Conservation (phyloP, 1,139 yeast genomes). For the Protomyces inundatus region DNA sequence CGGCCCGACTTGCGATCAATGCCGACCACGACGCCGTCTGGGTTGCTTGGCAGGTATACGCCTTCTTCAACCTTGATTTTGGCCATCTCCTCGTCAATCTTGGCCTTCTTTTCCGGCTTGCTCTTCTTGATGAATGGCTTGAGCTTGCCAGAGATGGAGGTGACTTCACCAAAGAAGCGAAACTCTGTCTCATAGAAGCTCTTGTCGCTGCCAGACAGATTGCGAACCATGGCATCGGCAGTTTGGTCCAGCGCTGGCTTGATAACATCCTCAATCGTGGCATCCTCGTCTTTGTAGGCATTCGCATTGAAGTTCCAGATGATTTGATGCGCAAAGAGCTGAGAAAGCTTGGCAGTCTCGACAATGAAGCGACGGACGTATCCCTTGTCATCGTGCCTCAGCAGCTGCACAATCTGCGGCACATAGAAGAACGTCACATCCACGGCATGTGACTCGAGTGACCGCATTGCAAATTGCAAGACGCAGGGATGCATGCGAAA, state of each 20-base stretch:
- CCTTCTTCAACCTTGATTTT: slow-evolving; percentile 71
- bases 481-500: slow-evolving; percentile 62
- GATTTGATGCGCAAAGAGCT: slow-evolving; percentile 91
- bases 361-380: slow-evolving; percentile 83
- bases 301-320: slow-evolving; percentile 98
- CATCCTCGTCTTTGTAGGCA: slow-evolving; percentile 83
- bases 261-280: slow-evolving; percentile 64
- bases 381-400: slow-evolving; percentile 75
- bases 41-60: slow-evolving; percentile 92
- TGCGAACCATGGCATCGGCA: slow-evolving; percentile 57
- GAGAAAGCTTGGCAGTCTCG: slow-evolving; percentile 88
- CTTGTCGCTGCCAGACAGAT: slow-evolving; percentile 58
- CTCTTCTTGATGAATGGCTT: slow-evolving; percentile 90
- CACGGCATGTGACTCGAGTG: slow-evolving; percentile 82
- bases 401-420: slow-evolving; percentile 92
- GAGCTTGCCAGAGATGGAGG: slow-evolving; percentile 86
- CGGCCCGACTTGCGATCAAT: slow-evolving; percentile 88
- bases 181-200: slow-evolving; percentile 77
- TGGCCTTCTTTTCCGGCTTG: slow-evolving; percentile 91
- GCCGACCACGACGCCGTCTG: slow-evolving; percentile 89
- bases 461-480: slow-evolving; percentile 83
- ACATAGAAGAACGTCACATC: slow-evolving; percentile 90
- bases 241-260: slow-evolving; percentile 80
- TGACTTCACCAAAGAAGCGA: slow-evolving; percentile 82
- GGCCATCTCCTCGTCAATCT: slow-evolving; percentile 94